A percentile compares a stretch with the other conserved stretches of the same genome.
Evolutionary conservation across 331 rosid species (phyloP).

Genomic region (Pyracantha coccinea): DNA sequence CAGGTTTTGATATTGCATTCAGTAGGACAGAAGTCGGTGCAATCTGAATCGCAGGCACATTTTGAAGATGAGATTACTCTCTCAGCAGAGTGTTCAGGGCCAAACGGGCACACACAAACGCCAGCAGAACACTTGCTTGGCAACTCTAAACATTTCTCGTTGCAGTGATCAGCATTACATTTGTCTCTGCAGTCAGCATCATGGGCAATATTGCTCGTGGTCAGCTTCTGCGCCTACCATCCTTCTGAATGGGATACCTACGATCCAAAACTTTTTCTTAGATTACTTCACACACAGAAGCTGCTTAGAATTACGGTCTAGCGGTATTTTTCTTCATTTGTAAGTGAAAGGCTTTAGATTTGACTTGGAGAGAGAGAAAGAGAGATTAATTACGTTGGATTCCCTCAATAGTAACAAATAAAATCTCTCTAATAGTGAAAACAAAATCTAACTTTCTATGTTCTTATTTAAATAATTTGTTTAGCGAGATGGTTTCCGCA

Average conservation of each 20-base stretch:
- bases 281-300: neutral
- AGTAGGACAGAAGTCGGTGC: neutral
- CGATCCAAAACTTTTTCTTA: neutral
- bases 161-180: neutral
- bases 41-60: neutral
- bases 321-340: too few relatives aligned
- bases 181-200: neutral
- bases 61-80: neutral
- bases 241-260: neutral
- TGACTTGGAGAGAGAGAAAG: too few relatives aligned
- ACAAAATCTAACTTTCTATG: too few relatives aligned
- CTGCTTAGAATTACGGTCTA: too few relatives aligned
- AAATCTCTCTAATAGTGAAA: too few relatives aligned
- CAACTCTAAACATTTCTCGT: neutral
- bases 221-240: neutral
- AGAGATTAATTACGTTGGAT: too few relatives aligned
- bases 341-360: too few relatives aligned
- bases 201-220: neutral
- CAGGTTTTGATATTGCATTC: neutral
- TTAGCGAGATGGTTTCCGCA: too few relatives aligned
- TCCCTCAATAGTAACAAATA: too few relatives aligned
- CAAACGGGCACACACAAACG: slow-evolving; percentile 1
- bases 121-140: neutral
- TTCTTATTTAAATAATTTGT: too few relatives aligned
- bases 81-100: neutral